These are phyloP conservation scores for Colletotrichum abscissum DNA, from an alignment of 2,329 filamentous ascomycete species.

Conservation along the genomic window DNA sequence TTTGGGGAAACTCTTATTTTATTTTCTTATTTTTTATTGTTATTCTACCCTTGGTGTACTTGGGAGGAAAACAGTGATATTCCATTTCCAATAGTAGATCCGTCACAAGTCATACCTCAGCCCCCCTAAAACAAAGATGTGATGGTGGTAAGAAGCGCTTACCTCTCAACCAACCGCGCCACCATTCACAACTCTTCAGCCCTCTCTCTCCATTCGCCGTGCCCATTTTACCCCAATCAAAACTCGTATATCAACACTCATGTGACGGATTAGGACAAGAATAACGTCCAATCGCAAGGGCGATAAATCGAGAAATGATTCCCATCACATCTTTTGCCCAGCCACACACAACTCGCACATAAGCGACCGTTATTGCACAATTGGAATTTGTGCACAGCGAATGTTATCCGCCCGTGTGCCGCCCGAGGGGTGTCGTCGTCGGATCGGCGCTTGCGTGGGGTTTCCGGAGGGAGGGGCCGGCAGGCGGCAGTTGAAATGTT, in stretches of 20 bases:
- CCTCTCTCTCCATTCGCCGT: background rate
- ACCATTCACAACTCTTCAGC: background rate
- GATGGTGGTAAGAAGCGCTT: slow-evolving; percentile 17
- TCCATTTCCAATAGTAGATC: background rate
- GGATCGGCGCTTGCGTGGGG: slow-evolving; percentile 14
- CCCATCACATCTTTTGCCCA: slow-evolving; percentile 5
- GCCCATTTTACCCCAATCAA: slow-evolving; percentile 14
- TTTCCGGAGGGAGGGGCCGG: background rate
- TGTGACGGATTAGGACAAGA: background rate
- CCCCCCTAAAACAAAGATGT: background rate
- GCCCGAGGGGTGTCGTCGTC: background rate
- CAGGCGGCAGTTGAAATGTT: background rate
- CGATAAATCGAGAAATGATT: background rate
- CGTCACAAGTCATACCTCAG: background rate
- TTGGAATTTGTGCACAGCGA: slow-evolving; percentile 14
- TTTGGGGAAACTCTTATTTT: too few relatives aligned
- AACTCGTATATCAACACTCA: background rate
- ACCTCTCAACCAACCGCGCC: slow-evolving; percentile 4
- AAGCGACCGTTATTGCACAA: background rate
- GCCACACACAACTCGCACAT: background rate
- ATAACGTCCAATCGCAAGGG: background rate
- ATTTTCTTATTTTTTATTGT: background rate
- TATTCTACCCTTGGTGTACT: too few relatives aligned
- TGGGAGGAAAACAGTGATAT: background rate
- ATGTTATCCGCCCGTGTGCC: slow-evolving; percentile 18